Percentiles rank a stretch among this genome's conserved stretches.
phyloP scores from a whole-genome alignment of 106 monocot species.

The Dioscorea zingiberensis region DNA sequence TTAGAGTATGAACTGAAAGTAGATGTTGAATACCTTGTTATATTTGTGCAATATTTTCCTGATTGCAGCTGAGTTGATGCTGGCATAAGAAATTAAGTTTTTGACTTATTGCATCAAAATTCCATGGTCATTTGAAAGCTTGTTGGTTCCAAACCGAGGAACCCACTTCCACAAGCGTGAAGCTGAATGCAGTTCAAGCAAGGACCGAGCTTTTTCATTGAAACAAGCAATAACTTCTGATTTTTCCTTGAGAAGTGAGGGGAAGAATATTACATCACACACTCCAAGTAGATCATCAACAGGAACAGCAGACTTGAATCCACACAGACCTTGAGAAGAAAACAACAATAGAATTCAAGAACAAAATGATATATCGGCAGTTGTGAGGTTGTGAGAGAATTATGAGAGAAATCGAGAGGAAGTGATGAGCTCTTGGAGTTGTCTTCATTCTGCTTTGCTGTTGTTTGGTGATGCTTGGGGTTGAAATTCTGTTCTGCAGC shows the following conservation, averaged over 20 bases:
- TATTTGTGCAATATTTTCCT: slow-evolving; percentile 88
- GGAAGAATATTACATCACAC: slow-evolving; percentile 90
- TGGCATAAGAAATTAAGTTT: slow-evolving; percentile 75
- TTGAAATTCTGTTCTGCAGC: too few relatives aligned
- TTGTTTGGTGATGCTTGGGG: too few relatives aligned
- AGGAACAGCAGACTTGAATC: too few relatives aligned
- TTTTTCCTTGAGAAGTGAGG: slow-evolving; percentile 69
- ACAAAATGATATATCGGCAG: too few relatives aligned
- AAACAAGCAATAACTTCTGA: slow-evolving; percentile 65
- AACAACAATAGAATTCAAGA: too few relatives aligned
- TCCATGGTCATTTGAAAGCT: slow-evolving; percentile 19
- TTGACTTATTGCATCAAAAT: slow-evolving; percentile 54
- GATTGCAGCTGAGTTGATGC: slow-evolving; percentile 78
- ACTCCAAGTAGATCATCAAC: slow-evolving; percentile 23
- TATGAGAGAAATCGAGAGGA: too few relatives aligned
- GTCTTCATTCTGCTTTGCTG: too few relatives aligned
- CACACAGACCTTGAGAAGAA: too few relatives aligned
- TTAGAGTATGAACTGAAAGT: too few relatives aligned
- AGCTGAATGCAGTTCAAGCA: slow-evolving; percentile 64
- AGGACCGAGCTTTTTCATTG: slow-evolving; percentile 49
- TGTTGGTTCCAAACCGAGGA: slow-evolving; percentile 31
- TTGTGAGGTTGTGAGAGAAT: too few relatives aligned
- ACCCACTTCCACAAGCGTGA: slow-evolving; percentile 56
- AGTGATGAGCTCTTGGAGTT: too few relatives aligned
- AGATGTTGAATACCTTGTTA: slow-evolving; percentile 50